Base-by-base conservation (phyloP, 2,329 filamentous ascomycete species). In the Claviceps africana region DNA sequence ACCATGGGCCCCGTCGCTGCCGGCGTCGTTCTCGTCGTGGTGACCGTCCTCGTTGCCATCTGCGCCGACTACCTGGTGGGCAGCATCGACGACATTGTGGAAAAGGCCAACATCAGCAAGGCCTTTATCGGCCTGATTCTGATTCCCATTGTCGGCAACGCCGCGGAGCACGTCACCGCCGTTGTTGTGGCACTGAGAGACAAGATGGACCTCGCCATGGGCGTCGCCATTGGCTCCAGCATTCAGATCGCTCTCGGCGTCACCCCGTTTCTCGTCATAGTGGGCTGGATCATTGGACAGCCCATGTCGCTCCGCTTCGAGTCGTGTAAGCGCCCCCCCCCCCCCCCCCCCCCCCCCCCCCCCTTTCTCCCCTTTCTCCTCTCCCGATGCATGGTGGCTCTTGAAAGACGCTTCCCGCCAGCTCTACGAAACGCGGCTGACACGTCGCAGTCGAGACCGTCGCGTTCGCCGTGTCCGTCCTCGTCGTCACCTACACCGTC, bases 201-300 rank as follows among this genome's bases (percentile, higher is more conserved):
- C 69, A 90, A 85, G 72, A 85, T 85, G 81, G 79, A 83, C 60
- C 69, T 83, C 50, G 64, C 86, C 31, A 86, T 91, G 72, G 84
- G 85, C 43, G 86, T 91, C 49, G 86, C 86, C 30, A 86, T 91
- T 61, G 86, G 86, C 46, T 88, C 83, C 54, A 87, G 83, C 65
- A 82, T 91, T 64, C 86, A 91, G 67, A 91, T 91, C 60, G 86
- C 86, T 22, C 74, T 91, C 46, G 81, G 89, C 45, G 86, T 91
- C 47, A 90, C 86, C 1, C 86, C 86, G 0, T 84, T 86, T 68
- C 72, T 91, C 51, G 86, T 91, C 51, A 81, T 91, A 57, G 74
- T 90, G 39, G 86, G 86, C 55, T 91, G 86, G 86, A 82, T 85
- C 58, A 80, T 87, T 67, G 76, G 76, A 51, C 71, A 80, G 56